A percentile compares a stretch with the other conserved stretches of the same genome.
Conservation (phyloP, 306 rosid species). For the cucumber (Cucumis sativus) region Cucumber_9930_V3 NC_026661.2:20314501-20315000, state of each 20-base stretch:
- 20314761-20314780: not conserved
- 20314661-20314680: constrained; percentile 3
- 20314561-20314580: not conserved
- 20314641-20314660: not conserved
- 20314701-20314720: too few relatives aligned
- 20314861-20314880: too few relatives aligned
- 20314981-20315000: too few relatives aligned
- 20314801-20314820: not conserved
- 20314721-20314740: not conserved
- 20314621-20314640: constrained; percentile 1
- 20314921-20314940: too few relatives aligned
- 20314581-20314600: constrained; percentile 5
- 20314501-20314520: too few relatives aligned
- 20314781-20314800: not conserved
- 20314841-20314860: not conserved
- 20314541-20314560: not conserved
- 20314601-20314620: not conserved
- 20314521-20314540: not conserved
- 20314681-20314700: not conserved
- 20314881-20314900: not conserved
- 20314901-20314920: too few relatives aligned
- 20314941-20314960: too few relatives aligned
- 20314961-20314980: too few relatives aligned
- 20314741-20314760: not conserved
- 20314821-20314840: not conserved